Base-by-base conservation (phyloP, 163 green algal species). In the Coccomyxa subellipsoidea region DNA sequence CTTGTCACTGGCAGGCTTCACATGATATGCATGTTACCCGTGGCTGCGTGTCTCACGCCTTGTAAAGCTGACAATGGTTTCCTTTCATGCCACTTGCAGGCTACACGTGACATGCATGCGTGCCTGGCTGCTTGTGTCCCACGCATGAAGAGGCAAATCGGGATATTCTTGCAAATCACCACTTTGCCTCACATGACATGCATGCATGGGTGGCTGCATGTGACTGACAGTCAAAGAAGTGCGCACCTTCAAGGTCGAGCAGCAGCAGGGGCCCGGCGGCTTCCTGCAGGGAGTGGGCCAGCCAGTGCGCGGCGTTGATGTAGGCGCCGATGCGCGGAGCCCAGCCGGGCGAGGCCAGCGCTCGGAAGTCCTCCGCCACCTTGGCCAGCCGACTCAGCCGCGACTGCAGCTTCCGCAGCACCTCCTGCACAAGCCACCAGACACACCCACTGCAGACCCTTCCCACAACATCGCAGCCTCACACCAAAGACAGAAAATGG, bases 281-380 rank as follows among this genome's bases (percentile, higher is more conserved):
- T 40, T 88, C 81, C 39, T 84, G 66, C 76, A 92, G 78, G 54
- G 83, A 81, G 76, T 92, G 80, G 85, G 90, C 87, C 7, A 92
- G 54, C 72, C 83, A 87, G 81, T 92, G 89, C 8, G 87, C 84
- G 0, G 83, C 81, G 69, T 84, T 88, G 54, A 89, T 66, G 70
- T 84, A 84, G 6, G 87, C 79, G 4, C 73, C 80, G 23, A 91
- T 69, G 4, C 72, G 47, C 0, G 85, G 81, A 4, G 82, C 82
- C 85, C 89, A 87, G 8, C 40, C 76, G n/a, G 84, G 78, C 6
- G 82, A 85, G 38, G 87, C 66, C 76, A 91, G 27, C n/a, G 87
- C 80, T n/a, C 71, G 76, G 38, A 90, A 87, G 38, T 90, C 84
- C 80, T 88, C 87, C 36, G 84, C 82, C 31, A 54, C 38, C 31